Conservation (phyloP, 345 rosid species). For the Rubroshorea leprosula region DNA sequence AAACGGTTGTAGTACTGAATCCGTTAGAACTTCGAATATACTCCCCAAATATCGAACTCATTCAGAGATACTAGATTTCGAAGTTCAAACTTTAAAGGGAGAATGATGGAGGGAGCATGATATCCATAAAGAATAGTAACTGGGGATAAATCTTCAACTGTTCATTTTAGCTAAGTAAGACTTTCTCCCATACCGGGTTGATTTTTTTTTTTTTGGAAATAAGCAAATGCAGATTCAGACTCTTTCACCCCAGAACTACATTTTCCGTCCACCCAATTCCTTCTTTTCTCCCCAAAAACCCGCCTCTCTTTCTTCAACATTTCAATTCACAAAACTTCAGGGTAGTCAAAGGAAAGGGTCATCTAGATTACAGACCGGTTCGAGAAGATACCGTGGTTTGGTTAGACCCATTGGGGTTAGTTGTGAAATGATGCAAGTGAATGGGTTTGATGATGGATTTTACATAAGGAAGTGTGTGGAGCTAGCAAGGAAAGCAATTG, state of each 20-base stretch:
- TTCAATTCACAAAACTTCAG: background rate
- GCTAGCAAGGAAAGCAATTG: slow-evolving; percentile 68
- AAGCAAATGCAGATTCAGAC: slow-evolving; percentile 23
- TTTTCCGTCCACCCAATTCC: background rate
- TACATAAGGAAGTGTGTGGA: slow-evolving; percentile 77
- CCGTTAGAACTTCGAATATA: too few species aligned
- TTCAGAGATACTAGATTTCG: too few species aligned
- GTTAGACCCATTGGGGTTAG: slow-evolving; percentile 23
- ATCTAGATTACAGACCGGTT: slow-evolving; percentile 16
- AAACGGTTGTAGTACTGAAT: too few species aligned
- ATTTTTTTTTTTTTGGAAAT: background rate
- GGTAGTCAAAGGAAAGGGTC: slow-evolving; percentile 16
- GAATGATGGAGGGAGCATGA: too few species aligned
- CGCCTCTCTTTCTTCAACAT: slow-evolving; percentile 4
- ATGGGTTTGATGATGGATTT: slow-evolving; percentile 39
- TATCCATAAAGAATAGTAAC: too few species aligned
- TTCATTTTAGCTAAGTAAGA: too few species aligned
- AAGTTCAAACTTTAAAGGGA: too few species aligned
- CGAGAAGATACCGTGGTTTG: slow-evolving; percentile 13
- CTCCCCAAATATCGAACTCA: too few species aligned
- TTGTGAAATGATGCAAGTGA: slow-evolving; percentile 22
- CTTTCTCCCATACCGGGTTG: too few species aligned
- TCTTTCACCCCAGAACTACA: slow-evolving; percentile 9
- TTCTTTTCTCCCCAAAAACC: slow-evolving; percentile 1
- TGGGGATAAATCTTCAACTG: too few species aligned